Conservation (phyloP, 257 asterid genomes). For the Jasminum sambac region DNA sequence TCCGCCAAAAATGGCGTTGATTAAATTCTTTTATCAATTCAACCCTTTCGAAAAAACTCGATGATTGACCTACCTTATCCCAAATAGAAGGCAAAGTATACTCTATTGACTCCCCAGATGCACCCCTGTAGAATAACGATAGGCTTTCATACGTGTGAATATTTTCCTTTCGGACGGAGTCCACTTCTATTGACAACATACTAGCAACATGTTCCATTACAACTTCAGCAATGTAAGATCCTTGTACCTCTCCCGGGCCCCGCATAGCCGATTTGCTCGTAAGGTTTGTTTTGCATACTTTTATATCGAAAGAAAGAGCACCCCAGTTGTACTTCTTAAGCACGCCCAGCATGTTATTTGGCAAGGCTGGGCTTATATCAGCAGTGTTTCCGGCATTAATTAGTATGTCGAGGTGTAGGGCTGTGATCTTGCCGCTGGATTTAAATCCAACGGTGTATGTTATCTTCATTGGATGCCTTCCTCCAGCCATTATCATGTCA, state of each 20-base stretch:
- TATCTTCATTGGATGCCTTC: conserved; percentile 80
- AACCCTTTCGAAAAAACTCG: conserved; percentile 40
- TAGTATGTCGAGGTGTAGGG: conserved; percentile 61
- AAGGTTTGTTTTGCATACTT: conserved; percentile 71
- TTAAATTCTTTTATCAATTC: conserved; percentile 43
- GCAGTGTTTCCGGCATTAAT: conserved; percentile 54
- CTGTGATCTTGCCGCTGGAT: conserved; percentile 68
- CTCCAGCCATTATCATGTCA: conserved; percentile 72
- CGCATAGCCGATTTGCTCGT: conserved; percentile 71
- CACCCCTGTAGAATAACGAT: conserved; percentile 37
- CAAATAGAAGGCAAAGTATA: conserved; percentile 59
- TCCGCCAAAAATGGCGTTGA: conserved; percentile 41
- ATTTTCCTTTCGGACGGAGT: conserved; percentile 45
- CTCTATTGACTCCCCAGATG: conserved; percentile 40
- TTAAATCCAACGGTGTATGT: conserved; percentile 67
- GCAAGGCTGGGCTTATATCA: conserved; percentile 61
- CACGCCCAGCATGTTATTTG: conserved; percentile 34
- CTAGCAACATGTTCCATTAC: conserved; percentile 64
- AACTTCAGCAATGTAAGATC: conserved; percentile 68
- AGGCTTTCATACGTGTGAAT: conserved; percentile 63
- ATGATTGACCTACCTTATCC: conserved; percentile 53
- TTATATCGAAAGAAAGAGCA: conserved; percentile 58
- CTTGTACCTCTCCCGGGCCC: conserved; percentile 81
- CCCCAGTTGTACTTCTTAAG: conserved; percentile 74
- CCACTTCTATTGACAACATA: conserved; percentile 49